Base-by-base conservation (phyloP, 1,284 basidiomycete genomes). In the Cutaneotrichosporon sp. region DNA sequence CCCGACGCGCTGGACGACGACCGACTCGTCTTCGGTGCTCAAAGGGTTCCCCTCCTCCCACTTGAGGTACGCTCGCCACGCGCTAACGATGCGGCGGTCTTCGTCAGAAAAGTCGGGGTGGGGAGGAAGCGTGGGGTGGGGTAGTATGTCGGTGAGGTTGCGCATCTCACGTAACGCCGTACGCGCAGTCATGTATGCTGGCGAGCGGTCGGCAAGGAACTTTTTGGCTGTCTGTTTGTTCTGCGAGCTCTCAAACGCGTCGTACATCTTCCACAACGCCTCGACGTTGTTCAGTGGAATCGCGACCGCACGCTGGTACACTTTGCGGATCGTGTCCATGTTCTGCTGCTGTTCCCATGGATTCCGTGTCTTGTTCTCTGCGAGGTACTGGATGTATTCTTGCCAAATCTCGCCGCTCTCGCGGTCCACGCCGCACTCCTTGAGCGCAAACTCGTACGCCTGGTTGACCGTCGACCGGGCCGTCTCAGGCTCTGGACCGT, bases 151-250 rank as follows among this genome's bases (percentile, higher is more conserved):
- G 26, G 87, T 78, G 54, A 90, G 84, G 0, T 63, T 61, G 21
- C 85, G 84, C 26, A 97, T 79, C 67, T 93, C 89, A 54, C 88
- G 86, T 30, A 94, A 80, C 0, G 88, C 87, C 0, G 88, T 86
- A 22, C 92, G 85, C 1, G 94, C 94, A 64, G 94, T 92, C 89
- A 97, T 96, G 72, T 91, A 87, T 3, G 84, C 81, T 0, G 82
- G 86, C 51, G 90, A 93, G 63, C 83, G 82, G 76, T 83, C 89
- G 42, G 85, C 85, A 45, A 94, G 83, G 75, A 96, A 94, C 69
- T 96, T 96, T 73, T 97, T 97, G 14, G 94, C 92, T 79, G 91
- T 96, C 60, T 91, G 86, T 70, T 88, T 87, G 77, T 93, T 97
- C 62, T 97, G 78, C 38, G 81, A 81, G 56, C 84, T 92, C 74